These are phyloP conservation scores for Hydrangea macrophylla DNA, from an alignment of 148 eudicot species.

Conservation along the genomic window DNA sequence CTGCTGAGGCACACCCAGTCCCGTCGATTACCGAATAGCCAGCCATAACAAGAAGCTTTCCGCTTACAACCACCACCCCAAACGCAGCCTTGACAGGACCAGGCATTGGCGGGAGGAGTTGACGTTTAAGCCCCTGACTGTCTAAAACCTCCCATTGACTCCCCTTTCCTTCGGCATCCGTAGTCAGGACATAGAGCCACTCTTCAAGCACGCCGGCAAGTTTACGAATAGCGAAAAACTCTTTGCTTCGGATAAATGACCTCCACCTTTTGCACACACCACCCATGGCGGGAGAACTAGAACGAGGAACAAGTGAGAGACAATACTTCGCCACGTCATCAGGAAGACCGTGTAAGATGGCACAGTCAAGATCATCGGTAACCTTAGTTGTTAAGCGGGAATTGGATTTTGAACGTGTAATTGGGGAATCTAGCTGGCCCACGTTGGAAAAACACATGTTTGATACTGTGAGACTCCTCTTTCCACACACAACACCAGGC, in stretches of 20 bases:
- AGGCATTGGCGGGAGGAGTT: conserved; percentile 63
- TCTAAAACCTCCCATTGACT: conserved; percentile 90
- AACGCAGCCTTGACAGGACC: conserved; percentile 63
- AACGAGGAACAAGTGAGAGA: conserved; percentile 79
- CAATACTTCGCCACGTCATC: conserved; percentile 87
- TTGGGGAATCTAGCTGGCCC: conserved; percentile 33
- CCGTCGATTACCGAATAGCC: conserved; percentile 59
- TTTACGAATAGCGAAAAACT: conserved; percentile 67
- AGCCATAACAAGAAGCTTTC: conserved; percentile 80
- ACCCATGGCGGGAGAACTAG: conserved; percentile 64
- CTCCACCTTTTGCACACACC: conserved; percentile 74
- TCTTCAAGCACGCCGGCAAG: conserved; percentile 77
- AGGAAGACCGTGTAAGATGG: conserved; percentile 82
- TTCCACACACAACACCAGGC: conserved; percentile 47
- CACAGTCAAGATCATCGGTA: conserved; percentile 30
- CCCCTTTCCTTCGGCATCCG: conserved; percentile 53
- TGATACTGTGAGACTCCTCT: conserved; percentile 40
- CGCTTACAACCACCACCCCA: conserved; percentile 70
- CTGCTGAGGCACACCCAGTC: conserved; percentile 44
- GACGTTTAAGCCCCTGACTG: conserved; percentile 57
- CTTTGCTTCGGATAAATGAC: conserved; percentile 74
- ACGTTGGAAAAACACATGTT: conserved; percentile 45
- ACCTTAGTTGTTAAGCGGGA: conserved; percentile 19
- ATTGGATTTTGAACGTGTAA: conserved; percentile 32
- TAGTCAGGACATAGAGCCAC: conserved; percentile 79